A percentile compares a stretch with the other conserved stretches of the same genome.
phyloP scores from a whole-genome alignment of 768 basidiomycete genomes.

The Pleurotus platypus region DNA sequence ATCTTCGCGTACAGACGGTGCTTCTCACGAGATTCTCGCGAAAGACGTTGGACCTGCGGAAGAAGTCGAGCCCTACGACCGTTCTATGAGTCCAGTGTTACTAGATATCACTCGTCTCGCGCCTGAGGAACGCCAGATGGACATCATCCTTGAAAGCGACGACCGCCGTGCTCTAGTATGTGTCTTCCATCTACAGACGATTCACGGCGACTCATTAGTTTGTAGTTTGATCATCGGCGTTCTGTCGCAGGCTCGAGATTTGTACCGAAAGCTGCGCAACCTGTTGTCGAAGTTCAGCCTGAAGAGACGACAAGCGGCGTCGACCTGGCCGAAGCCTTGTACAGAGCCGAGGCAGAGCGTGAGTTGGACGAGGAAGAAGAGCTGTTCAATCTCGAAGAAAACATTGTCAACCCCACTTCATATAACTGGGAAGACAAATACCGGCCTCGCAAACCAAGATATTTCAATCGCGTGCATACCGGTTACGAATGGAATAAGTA shows the following conservation, averaged over 20 bases:
- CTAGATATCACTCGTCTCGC: constrained; percentile 68
- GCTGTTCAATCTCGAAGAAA: constrained; percentile 90
- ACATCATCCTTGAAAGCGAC: constrained; percentile 68
- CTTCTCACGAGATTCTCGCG: constrained; percentile 4
- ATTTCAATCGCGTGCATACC: constrained; percentile 98
- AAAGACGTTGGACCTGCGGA: constrained; percentile 41
- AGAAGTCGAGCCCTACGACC: constrained; percentile 75
- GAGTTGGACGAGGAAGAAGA: constrained; percentile 97
- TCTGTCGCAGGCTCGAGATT: constrained; percentile 83
- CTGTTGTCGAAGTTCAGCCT: constrained; percentile 50
- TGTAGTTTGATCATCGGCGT: constrained; percentile 75
- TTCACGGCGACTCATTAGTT: constrained; percentile 1
- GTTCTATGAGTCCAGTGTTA: constrained; percentile 82
- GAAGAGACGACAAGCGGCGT: constrained; percentile 59
- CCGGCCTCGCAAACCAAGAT: constrained; percentile 92
- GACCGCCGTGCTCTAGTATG: constrained; percentile 65
- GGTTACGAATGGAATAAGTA: constrained; percentile 99
- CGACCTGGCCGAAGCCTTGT: constrained; percentile 85
- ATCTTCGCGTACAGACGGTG: constrained; percentile 31
- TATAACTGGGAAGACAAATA: constrained; percentile 99
- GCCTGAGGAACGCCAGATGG: constrained; percentile 77
- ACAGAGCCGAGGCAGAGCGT: constrained; percentile 86
- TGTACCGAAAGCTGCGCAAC: constrained; percentile 72
- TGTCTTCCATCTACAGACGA: constrained; percentile 13
- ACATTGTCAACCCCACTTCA: constrained; percentile 73